A percentile compares a stretch with the other conserved stretches of the same genome.
phyloP scores from a whole-genome alignment of 805 yeast species.

The Starmerella kuoi region DNA sequence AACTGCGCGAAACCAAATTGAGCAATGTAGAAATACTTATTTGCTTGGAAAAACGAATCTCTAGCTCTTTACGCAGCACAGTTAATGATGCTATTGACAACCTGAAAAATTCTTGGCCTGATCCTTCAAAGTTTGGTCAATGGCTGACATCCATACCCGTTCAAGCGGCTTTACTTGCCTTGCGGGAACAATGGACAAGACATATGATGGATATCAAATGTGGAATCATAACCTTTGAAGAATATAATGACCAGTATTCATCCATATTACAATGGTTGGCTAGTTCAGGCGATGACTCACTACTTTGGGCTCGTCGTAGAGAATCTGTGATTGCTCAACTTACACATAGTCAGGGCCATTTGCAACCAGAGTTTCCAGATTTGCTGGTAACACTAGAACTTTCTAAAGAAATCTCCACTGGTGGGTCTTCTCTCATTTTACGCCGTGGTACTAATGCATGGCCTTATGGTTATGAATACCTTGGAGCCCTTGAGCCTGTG shows the following conservation, averaged over 20 bases:
- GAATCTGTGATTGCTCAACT: conserved; percentile 14
- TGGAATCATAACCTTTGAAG: no score
- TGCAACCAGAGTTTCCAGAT: conserved; percentile 2
- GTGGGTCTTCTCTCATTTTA: conserved; percentile 30
- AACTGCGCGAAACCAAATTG: no score
- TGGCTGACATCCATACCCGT: conserved; percentile 38
- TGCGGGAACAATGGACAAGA: conserved; percentile 12
- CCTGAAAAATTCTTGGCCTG: conserved; percentile 19
- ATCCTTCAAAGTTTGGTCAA: conserved; percentile 18
- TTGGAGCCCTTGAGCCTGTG: conserved; percentile 59
- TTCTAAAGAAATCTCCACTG: not conserved
- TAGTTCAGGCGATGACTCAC: conserved; percentile 5
- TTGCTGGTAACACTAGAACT: not conserved
- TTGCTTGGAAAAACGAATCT: conserved; percentile 44
- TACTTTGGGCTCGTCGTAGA: conserved; percentile 10
- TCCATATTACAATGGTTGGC: conserved; percentile 3
- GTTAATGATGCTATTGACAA: conserved; percentile 28
- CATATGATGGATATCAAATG: not conserved
- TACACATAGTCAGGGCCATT: conserved; percentile 1
- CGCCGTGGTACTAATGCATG: conserved; percentile 42
- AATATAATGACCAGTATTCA: not conserved
- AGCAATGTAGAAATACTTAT: conserved; percentile 50
- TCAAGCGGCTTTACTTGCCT: conserved; percentile 34
- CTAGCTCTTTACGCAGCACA: conserved; percentile 35
- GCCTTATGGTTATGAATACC: conserved; percentile 67